Base-by-base conservation (phyloP, 2,329 filamentous ascomycete species). In the Hymenotorrendiella dingleyae region DNA sequence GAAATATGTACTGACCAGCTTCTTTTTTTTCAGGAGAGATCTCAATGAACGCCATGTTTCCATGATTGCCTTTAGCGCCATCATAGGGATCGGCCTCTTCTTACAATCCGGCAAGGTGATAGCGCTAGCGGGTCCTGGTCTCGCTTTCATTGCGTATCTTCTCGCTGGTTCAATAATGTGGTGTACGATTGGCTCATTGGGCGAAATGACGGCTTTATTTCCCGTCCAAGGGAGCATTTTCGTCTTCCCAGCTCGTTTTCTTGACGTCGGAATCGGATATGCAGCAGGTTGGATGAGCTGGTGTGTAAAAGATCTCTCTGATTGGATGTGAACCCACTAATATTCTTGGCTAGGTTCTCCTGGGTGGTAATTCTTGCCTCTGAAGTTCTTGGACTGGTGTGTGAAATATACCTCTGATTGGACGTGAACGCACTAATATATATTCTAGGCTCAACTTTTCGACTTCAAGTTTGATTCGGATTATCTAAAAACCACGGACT, bases 111-210 rank as follows among this genome's bases (percentile, higher is more conserved):
- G 68, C 3, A 65, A 69, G 40, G 64, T 67, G 4, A 53, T 71
- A 3, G 68, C 64, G 10, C 58, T 69, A 1, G 65, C 66, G 0
- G 68, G 67, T 0, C 67, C 67, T 11, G 49, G 69, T 3, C 67
- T 65, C 4, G 63, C 54, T 2, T 63, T 69, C 38, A 55, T 70
- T 4, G 66, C 63, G 6, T 70, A 70, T 45, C 48, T 64, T 19
- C 57, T 68, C 43, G 71, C 67, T 3, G 70, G 69, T 1, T 64
- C 69, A 48, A 68, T 71, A 36, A 60, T 73, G n/a, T 72, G 64
- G 54, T 70, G 66, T 38, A 69, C 73, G 22, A 69, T 72, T 43
- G 57, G 57, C 44, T 57, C 54, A 22, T 54, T 66, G 51, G 64
- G 63, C 26, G 65, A 67, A 52, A 64, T 67, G 62, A 61, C 61